phyloP scores from a whole-genome alignment of 2,329 filamentous ascomycete genomes.

The Pseudocercospora eumusae region DNA sequence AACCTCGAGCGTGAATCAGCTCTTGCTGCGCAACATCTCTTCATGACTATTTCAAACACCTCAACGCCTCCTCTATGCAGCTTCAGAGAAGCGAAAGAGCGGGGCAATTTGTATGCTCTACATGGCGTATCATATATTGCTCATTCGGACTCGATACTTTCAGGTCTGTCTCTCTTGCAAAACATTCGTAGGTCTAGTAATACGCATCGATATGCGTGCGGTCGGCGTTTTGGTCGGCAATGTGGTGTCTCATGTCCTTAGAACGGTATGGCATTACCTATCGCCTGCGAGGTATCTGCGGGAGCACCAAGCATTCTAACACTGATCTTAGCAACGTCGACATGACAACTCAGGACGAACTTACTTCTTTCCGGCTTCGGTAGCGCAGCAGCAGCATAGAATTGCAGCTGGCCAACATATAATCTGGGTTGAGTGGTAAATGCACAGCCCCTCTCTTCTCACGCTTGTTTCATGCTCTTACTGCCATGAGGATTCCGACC shows the following conservation, averaged over 20 bases:
- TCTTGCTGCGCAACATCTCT: background rate
- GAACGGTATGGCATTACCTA: conserved; percentile 41
- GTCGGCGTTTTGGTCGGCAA: background rate
- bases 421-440: conserved; percentile 25
- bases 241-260: conserved; percentile 10
- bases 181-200: background rate
- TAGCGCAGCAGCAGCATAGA: conserved; percentile 43
- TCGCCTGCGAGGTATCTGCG: conserved; percentile 35
- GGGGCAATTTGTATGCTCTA: background rate
- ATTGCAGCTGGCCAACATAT: conserved; percentile 44
- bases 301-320: conserved; percentile 38
- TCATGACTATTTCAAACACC: background rate
- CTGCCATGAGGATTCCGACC: conserved; percentile 38
- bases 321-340: conserved; percentile 1
- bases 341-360: background rate
- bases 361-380: conserved; percentile 40
- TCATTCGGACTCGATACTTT: background rate
- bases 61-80: background rate
- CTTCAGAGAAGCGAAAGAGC: background rate
- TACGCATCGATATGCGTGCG: background rate
- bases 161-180: background rate
- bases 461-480: conserved; percentile 19
- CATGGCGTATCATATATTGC: background rate
- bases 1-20: background rate
- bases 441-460: background rate